phyloP scores from a whole-genome alignment of 805 yeast species.

The Myxozyma vanderwaltii region DNA sequence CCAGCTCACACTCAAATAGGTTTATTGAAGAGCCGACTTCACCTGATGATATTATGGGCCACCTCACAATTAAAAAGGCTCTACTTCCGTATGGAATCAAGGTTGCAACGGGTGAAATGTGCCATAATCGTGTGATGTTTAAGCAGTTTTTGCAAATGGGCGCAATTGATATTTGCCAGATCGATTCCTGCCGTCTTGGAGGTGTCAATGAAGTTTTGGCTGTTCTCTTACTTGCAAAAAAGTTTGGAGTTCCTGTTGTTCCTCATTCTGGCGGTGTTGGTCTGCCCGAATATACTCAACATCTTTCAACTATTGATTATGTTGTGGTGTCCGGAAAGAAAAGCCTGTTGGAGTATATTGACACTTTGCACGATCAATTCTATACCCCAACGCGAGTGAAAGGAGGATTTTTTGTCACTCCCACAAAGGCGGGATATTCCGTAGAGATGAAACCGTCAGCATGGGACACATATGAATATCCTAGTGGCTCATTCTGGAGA shows the following conservation, averaged over 20 bases:
- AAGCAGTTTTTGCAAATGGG: slow-evolving; percentile 41
- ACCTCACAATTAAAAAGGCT: slow-evolving; percentile 40
- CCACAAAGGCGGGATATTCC: slow-evolving; percentile 43
- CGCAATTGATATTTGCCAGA: slow-evolving; percentile 42
- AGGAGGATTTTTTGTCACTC: slow-evolving; percentile 42
- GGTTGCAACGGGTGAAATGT: slow-evolving; percentile 46
- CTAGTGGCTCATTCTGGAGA: slow-evolving; percentile 43
- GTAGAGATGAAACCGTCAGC: slow-evolving; percentile 40
- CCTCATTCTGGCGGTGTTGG: slow-evolving; percentile 47
- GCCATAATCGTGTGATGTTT: slow-evolving; percentile 44
- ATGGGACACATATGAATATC: slow-evolving; percentile 38
- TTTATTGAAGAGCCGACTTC: slow-evolving; percentile 46
- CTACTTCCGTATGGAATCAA: slow-evolving; percentile 41
- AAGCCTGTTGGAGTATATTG: slow-evolving; percentile 42
- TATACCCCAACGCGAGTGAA: slow-evolving; percentile 39
- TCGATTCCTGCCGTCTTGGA: slow-evolving; percentile 45
- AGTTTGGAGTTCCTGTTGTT: slow-evolving; percentile 42
- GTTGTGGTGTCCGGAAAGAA: slow-evolving; percentile 40
- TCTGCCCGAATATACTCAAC: slow-evolving; percentile 45
- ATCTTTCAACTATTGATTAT: slow-evolving; percentile 43
- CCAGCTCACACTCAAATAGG: not conserved
- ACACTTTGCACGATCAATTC: slow-evolving; percentile 42
- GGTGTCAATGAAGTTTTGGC: slow-evolving; percentile 44
- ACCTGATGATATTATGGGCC: slow-evolving; percentile 45
- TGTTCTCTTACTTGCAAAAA: slow-evolving; percentile 43